Percentiles rank a stretch among this genome's conserved stretches.
Evolutionary conservation across 1,139 yeast genomes (phyloP).

Genomic region (Suhomyces chickasaworum): DNA sequence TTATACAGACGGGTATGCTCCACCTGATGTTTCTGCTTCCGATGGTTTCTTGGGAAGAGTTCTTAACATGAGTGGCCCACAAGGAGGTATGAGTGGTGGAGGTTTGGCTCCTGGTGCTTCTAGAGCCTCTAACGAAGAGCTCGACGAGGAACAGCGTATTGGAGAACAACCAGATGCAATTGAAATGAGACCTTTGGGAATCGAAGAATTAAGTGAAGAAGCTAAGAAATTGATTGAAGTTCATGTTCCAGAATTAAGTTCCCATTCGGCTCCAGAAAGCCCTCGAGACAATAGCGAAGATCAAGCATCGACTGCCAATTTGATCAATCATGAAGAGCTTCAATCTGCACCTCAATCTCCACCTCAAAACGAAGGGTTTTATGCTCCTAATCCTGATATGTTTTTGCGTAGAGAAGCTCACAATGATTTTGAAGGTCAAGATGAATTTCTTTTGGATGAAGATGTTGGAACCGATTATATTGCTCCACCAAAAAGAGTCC

Average conservation of each 20-base stretch:
- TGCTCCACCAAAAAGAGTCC: conserved; percentile 73
- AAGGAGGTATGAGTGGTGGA: conserved; percentile 39
- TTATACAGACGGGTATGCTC: conserved; percentile 24
- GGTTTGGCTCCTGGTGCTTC: conserved; percentile 49
- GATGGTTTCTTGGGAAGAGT: conserved; percentile 47
- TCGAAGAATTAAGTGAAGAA: conserved; percentile 41
- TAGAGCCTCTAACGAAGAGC: conserved; percentile 22
- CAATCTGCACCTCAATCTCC: conserved; percentile 11
- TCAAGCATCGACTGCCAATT: conserved; percentile 13
- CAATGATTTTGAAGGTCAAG: conserved; percentile 34
- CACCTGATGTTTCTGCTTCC: conserved; percentile 25
- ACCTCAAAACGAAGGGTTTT: conserved; percentile 22
- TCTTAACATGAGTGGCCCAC: conserved; percentile 27
- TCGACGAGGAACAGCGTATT: conserved; percentile 29
- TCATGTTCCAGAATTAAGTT: conserved; percentile 33
- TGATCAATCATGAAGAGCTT: conserved; percentile 14
- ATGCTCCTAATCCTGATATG: conserved; percentile 51
- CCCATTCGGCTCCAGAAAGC: background rate
- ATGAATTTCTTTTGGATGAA: conserved; percentile 38
- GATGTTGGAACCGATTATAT: conserved; percentile 52
- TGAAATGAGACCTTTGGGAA: conserved; percentile 40
- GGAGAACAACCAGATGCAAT: conserved; percentile 26
- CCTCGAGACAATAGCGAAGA: conserved; percentile 3
- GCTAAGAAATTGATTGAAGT: conserved; percentile 43
- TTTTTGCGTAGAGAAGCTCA: conserved; percentile 36